Evolutionary conservation across 169 alveolate genomes (phyloP).

Genomic region (Ichthyophthirius multifiliis): DNA sequence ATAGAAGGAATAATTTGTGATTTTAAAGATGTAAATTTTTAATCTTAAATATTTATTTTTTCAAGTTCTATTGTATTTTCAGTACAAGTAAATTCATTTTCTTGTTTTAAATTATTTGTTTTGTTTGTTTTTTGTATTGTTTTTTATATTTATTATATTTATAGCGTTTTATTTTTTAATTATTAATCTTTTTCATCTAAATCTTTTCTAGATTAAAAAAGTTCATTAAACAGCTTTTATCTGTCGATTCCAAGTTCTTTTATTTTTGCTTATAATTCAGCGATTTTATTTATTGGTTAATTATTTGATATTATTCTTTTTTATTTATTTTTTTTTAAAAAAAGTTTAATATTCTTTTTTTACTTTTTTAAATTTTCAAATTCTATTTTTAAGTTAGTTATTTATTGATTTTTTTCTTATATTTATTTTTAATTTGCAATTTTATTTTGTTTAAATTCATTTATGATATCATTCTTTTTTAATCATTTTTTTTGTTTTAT

Average conservation of each 20-base stretch:
- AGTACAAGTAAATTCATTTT: neutral
- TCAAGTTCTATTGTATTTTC: neutral
- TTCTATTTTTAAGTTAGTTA: neutral
- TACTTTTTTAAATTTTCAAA: slow-evolving; percentile 1
- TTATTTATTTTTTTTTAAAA: neutral
- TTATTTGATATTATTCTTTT: neutral
- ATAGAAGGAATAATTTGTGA: neutral
- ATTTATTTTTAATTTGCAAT: neutral
- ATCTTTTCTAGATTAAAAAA: neutral
- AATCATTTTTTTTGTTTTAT: neutral
- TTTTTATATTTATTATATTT: neutral
- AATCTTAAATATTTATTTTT: neutral
- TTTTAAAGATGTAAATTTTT: neutral
- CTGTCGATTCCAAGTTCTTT: slow-evolving; percentile 7
- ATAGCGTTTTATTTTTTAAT: neutral
- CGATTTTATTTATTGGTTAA: neutral
- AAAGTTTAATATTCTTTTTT: neutral
- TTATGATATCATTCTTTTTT: neutral
- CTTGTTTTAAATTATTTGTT: neutral
- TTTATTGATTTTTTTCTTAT: neutral
- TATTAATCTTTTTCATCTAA: neutral
- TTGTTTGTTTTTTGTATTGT: neutral
- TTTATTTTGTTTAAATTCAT: neutral
- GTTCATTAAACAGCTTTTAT: neutral
- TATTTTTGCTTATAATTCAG: neutral